Percentiles rank a stretch among this genome's conserved stretches.
Evolutionary conservation across 2,329 filamentous ascomycete species (phyloP).

Genomic region (Blumeriella jaapii): DNA sequence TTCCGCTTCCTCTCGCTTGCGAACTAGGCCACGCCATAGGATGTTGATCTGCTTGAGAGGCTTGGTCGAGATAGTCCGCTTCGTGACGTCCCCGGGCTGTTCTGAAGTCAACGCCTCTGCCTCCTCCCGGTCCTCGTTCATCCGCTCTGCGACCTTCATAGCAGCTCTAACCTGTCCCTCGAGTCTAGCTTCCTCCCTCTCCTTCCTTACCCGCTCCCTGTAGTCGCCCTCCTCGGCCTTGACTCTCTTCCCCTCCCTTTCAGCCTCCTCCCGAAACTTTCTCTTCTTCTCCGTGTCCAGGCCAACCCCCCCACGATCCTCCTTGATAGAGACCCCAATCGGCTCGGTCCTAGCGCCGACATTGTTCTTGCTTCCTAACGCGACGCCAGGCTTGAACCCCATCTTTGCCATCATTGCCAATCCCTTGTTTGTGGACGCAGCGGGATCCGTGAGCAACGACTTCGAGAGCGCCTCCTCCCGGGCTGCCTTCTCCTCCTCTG

Average conservation of each 20-base stretch:
- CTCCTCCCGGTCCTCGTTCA: slow-evolving; percentile 35
- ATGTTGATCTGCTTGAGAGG: slow-evolving; percentile 61
- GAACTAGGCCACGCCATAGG: slow-evolving; percentile 66
- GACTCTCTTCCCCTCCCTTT: slow-evolving; percentile 44
- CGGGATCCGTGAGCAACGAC: slow-evolving; percentile 51
- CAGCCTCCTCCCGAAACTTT: slow-evolving; percentile 53
- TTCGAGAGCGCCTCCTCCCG: slow-evolving; percentile 66
- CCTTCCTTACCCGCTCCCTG: slow-evolving; percentile 56
- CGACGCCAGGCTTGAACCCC: slow-evolving; percentile 69
- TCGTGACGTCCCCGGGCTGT: slow-evolving; percentile 10
- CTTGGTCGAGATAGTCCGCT: slow-evolving; percentile 30
- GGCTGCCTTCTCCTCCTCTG: slow-evolving; percentile 57
- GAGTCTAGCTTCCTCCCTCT: slow-evolving; percentile 54
- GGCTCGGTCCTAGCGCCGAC: slow-evolving; percentile 49
- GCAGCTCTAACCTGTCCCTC: slow-evolving; percentile 65
- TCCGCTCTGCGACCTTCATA: slow-evolving; percentile 69
- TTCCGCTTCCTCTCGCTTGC: slow-evolving; percentile 57
- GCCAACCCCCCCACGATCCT: slow-evolving; percentile 73
- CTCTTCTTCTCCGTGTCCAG: slow-evolving; percentile 74
- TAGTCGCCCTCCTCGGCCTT: slow-evolving; percentile 61
- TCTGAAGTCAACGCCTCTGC: slow-evolving; percentile 7
- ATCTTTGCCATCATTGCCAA: slow-evolving; percentile 95
- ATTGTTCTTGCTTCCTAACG: slow-evolving; percentile 53
- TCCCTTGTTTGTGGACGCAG: slow-evolving; percentile 63
- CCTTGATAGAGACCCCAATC: slow-evolving; percentile 64